Base-by-base conservation (phyloP, 148 eudicot species). In the Fallopia convolvulus region DNA sequence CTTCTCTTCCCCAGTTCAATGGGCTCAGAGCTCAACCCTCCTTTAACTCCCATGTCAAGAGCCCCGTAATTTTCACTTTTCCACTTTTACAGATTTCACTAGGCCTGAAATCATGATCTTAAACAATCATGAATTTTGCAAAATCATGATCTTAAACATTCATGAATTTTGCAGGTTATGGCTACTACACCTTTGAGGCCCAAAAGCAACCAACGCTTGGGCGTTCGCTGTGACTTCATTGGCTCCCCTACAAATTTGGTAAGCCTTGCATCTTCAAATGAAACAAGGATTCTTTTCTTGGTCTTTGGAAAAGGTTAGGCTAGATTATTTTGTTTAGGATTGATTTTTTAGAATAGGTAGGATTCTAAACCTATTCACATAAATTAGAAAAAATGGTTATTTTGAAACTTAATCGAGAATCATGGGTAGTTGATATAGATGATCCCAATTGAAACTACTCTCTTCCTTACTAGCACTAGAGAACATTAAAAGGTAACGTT, bases 181-280 rank as follows among this genome's bases (percentile, higher is more conserved):
- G 76, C 84, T 74, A 78, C 84, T 74, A 78, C 77, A 61, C 93
- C 98, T 53, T 72, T 84, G 87, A 91, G 78, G 75, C 83, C 88
- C 70, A 80, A 55, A 73, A 92, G 97, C 42, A 86, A 77, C 30
- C 89, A 89, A 82, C 91, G 89, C 58, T 78, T 91, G 79, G 91
- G 97, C 7, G 97, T 89, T 56, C 90, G 93, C 10, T 96, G 99
- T 32, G 98, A 87, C 60, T 96, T 87, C 88, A 96, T 96, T 49
- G 99, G 99, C 78, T 93, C 99, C 71, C 61, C 99, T 49, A 96
- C 99, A 14, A 96, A 96, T 79, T 78, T 96, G 97, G 99, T 96
- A 81, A 86, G 60, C 40, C 15, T 49, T 0, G 8, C 40, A 39
- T 48, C 63, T 56, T 6, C 3, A 14, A 50, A 12, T 48, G 39